Percentiles rank a stretch among this genome's conserved stretches.
phyloP scores from a whole-genome alignment of 192 early-diverging fungal genomes.

The Pilaira anomala region DNA sequence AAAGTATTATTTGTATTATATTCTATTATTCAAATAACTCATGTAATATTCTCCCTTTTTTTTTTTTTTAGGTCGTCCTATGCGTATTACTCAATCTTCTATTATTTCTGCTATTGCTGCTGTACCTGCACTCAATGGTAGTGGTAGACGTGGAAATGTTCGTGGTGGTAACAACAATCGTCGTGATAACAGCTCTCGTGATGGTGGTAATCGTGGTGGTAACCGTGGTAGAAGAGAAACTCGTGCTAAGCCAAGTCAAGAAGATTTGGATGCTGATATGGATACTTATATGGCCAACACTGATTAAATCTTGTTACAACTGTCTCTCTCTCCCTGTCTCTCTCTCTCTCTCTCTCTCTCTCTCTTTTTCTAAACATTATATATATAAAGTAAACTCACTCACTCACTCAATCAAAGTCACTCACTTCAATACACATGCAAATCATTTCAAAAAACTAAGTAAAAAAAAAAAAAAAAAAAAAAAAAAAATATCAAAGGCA shows the following conservation, averaged over 20 bases:
- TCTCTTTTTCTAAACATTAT: too few species aligned
- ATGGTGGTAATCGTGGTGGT: conserved; percentile 24
- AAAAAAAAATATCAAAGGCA: too few species aligned
- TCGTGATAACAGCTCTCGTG: neutral
- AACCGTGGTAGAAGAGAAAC: conserved; percentile 12
- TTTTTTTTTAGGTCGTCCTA: conserved; percentile 20
- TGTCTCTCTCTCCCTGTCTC: too few species aligned
- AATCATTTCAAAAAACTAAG: too few species aligned
- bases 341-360: too few species aligned
- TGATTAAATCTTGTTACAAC: too few species aligned
- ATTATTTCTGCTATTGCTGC: neutral
- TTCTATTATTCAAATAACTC: too few species aligned
- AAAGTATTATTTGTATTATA: too few species aligned
- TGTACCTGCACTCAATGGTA: conserved; percentile 1
- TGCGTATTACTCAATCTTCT: conserved; percentile 22
- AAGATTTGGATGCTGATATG: conserved; percentile 58
- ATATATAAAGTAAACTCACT: too few species aligned
- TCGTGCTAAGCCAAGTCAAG: conserved; percentile 26
- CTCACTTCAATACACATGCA: too few species aligned
- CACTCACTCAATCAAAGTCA: too few species aligned
- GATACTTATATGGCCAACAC: conserved; percentile 56
- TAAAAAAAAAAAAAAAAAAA: too few species aligned
- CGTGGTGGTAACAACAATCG: conserved; percentile 18
- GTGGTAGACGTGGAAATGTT: conserved; percentile 2
- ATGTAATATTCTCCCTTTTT: neutral